phyloP scores from a whole-genome alignment of 306 rosid species.

The Vigna nakashimae region DNA sequence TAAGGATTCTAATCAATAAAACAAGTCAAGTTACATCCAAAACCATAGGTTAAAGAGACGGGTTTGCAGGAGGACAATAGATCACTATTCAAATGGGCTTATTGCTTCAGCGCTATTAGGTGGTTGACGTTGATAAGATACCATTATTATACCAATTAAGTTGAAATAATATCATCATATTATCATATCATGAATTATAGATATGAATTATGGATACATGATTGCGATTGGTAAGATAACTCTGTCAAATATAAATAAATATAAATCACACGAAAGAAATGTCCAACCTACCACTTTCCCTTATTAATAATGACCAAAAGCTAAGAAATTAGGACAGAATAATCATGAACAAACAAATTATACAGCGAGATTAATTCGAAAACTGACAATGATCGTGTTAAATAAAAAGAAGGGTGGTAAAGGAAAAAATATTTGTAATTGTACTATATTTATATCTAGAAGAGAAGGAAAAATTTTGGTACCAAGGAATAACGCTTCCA shows the following conservation, averaged over 20 bases:
- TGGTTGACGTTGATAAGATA: conserved; percentile 4
- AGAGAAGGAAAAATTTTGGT: conserved; percentile 40
- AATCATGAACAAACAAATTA: conserved; percentile 40
- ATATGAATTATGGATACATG: background rate
- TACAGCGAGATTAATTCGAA: conserved; percentile 11
- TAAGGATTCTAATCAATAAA: conserved; percentile 20
- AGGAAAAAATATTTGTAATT: conserved; percentile 26
- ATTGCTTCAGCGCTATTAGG: conserved; percentile 10
- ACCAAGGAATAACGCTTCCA: conserved; percentile 52
- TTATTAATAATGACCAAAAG: conserved; percentile 21
- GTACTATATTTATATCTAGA: conserved; percentile 28
- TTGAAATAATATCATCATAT: background rate
- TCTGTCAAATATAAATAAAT: background rate
- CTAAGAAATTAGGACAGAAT: conserved; percentile 26
- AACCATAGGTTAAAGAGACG: conserved; percentile 12
- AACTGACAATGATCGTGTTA: conserved; percentile 30
- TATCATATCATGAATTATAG: background rate
- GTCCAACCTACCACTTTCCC: conserved; percentile 16
- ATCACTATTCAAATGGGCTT: conserved; percentile 15
- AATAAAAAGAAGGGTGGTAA: conserved; percentile 9
- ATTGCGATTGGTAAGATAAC: background rate
- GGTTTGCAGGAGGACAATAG: conserved; percentile 17
- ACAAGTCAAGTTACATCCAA: conserved; percentile 21
- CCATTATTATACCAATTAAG: conserved; percentile 3
- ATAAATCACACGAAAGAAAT: conserved; percentile 3